Base-by-base conservation (phyloP, 2,329 filamentous ascomycete species). In the Xylaria sp. region DNA sequence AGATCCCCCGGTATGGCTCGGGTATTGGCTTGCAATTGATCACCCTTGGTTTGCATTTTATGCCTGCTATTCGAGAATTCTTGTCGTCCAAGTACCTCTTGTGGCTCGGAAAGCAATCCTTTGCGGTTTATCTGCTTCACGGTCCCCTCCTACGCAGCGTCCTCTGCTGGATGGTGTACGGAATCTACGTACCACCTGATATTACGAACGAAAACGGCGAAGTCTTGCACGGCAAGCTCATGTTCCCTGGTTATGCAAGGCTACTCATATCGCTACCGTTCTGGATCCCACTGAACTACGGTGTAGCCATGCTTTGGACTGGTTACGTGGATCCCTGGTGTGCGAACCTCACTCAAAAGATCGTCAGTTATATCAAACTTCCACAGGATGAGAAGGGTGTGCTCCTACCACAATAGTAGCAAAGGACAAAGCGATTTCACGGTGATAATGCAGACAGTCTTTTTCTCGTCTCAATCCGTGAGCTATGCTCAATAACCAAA, bases 81-180 rank as follows among this genome's bases (percentile, higher is more conserved):
- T 82, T 91, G 2, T 86, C 86, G 3, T 85, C 84, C 67, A 84
- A 83, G 39, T 82, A 84, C 64, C 84, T 91, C 52, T 82, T 89
- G 54, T 91, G 88, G 84, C 84, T 91, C 13, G 89, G 89, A 54
- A 87, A 86, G 74, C 86, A 90, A 79, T 89, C 86, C 54, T 90
- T 90, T 74, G 88, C 89, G 1, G 86, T 91, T 15, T 91, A 91
- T 74, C 83, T 91, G 7, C 79, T 91, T 23, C 89, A 91, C 78
- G 89, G 89, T 51, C 85, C 86, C 0, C 81, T 91, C 36, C 84
- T 90, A 72, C 86, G 89, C 66, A 86, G 85, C 28, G 77, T 90
- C 8, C 81, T 91, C 15, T 85, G 86, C 31, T 90, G 88, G 86
- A 83, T 90, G 81, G 79, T 89, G 13, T 90, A 85, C 69, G 83